Evolutionary conservation across 441 rosid genomes (phyloP).

Genomic region (Gossypium gossypioides): DNA sequence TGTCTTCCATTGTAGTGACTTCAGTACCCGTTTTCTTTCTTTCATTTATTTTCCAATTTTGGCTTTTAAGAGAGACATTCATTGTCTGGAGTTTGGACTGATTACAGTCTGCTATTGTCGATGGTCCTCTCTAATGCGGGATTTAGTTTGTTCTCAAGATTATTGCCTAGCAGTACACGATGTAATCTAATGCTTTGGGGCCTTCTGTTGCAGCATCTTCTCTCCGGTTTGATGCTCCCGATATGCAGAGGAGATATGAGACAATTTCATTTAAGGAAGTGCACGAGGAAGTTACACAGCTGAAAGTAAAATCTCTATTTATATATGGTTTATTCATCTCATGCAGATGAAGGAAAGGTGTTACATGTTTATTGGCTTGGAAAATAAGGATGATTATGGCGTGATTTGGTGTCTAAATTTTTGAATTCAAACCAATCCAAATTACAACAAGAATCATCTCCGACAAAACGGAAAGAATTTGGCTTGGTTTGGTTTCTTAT

Average conservation of each 20-base stretch:
- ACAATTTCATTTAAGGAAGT: slow-evolving; percentile 65
- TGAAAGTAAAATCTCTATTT: slow-evolving; percentile 43
- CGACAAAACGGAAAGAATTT: neutral
- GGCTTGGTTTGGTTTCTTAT: neutral
- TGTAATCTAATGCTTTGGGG: slow-evolving; percentile 12
- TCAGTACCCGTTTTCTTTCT: neutral
- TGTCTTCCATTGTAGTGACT: neutral
- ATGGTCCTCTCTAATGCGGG: neutral
- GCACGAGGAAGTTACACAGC: slow-evolving; percentile 54
- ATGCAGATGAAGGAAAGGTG: neutral
- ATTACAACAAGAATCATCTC: neutral
- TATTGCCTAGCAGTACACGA: neutral
- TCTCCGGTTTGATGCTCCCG: slow-evolving; percentile 61
- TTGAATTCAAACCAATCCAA: neutral
- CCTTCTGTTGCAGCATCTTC: slow-evolving; percentile 49
- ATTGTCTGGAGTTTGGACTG: neutral
- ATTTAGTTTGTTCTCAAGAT: neutral
- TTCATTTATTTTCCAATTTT: neutral
- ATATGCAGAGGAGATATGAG: slow-evolving; percentile 53
- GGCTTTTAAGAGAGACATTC: neutral
- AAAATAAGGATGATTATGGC: neutral
- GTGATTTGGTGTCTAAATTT: neutral
- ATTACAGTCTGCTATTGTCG: neutral
- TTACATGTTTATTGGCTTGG: neutral
- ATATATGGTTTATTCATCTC: neutral